Percentiles rank a stretch among this genome's conserved stretches.
Conservation (phyloP, 2,329 filamentous ascomycete species). For the Pseudogymnoascus sp. region DNA sequence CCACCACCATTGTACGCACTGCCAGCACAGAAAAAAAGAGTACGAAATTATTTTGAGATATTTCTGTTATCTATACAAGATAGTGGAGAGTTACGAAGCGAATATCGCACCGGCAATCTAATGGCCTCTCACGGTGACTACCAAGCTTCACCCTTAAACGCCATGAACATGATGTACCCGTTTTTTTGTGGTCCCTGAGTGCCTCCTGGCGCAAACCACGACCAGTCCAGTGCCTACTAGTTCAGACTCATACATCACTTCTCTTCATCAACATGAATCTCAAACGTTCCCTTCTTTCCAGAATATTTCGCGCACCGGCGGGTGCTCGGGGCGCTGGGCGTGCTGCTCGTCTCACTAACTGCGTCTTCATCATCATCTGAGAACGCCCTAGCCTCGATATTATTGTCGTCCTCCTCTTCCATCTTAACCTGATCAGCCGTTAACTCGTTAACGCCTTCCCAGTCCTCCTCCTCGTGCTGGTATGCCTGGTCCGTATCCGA, state of each 20-base stretch:
- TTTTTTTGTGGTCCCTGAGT: neutral
- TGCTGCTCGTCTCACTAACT: slow-evolving; percentile 39
- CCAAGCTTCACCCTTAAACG: neutral
- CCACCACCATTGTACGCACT: no score
- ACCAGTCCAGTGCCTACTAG: neutral
- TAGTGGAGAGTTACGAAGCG: slow-evolving; percentile 5
- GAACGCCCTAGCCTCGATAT: slow-evolving; percentile 19
- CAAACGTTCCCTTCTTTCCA: slow-evolving; percentile 16
- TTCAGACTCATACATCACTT: neutral
- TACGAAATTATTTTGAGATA: neutral
- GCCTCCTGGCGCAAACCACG: neutral
- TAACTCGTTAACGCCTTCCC: slow-evolving; percentile 16
- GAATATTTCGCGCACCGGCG: slow-evolving; percentile 21
- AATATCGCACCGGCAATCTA: neutral
- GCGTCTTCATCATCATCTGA: slow-evolving; percentile 17
- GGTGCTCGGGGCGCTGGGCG: slow-evolving; percentile 49
- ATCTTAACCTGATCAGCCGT: slow-evolving; percentile 30
- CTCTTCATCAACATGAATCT: slow-evolving; percentile 27
- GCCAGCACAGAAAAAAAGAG: neutral
- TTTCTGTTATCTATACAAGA: slow-evolving; percentile 1
- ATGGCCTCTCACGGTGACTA: neutral
- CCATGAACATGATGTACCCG: neutral
- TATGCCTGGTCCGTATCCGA: slow-evolving; percentile 20
- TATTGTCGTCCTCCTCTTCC: slow-evolving; percentile 30
- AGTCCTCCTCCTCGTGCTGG: slow-evolving; percentile 26